Conservation (phyloP, 345 rosid species). For the Conringia planisiliqua region DNA sequence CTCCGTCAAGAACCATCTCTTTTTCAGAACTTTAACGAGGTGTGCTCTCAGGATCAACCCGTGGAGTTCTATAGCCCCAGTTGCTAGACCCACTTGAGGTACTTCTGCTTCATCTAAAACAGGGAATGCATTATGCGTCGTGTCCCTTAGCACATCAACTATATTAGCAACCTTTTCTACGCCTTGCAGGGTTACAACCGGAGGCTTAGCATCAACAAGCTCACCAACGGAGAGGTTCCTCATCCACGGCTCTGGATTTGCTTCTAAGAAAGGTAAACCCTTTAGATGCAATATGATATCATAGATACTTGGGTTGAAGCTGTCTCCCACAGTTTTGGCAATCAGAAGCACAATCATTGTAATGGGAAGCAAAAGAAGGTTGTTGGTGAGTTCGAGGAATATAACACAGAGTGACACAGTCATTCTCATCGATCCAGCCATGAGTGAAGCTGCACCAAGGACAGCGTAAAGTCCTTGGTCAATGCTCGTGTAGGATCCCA, state of each 20-base stretch:
- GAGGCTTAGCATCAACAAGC: constrained; percentile 74
- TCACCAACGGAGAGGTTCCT: constrained; percentile 81
- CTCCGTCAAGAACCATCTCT: constrained; percentile 79
- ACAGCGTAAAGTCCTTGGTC: constrained; percentile 88
- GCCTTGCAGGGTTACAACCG: constrained; percentile 61
- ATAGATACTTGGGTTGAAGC: constrained; percentile 81
- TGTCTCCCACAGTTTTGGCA: constrained; percentile 82
- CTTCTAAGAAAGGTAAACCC: constrained; percentile 91
- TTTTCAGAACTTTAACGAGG: constrained; percentile 59
- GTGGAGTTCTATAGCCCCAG: constrained; percentile 48
- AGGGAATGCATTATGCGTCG: constrained; percentile 76
- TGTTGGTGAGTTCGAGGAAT: constrained; percentile 93
- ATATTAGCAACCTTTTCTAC: constrained; percentile 73
- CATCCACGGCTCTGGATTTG: constrained; percentile 96
- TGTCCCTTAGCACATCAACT: constrained; percentile 72
- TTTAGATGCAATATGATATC: constrained; percentile 79
- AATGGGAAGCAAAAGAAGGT: constrained; percentile 75
- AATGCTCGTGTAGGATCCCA: constrained; percentile 77
- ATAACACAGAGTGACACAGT: constrained; percentile 94
- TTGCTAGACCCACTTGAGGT: constrained; percentile 42
- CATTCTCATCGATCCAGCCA: constrained; percentile 99
- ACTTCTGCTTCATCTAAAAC: constrained; percentile 49
- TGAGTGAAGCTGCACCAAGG: constrained; percentile 97
- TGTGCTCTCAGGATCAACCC: constrained; percentile 87
- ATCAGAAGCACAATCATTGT: constrained; percentile 88